These are phyloP conservation scores for Erythrophleum fordii DNA, from an alignment of 306 rosid genomes.

Conservation along the genomic window DNA sequence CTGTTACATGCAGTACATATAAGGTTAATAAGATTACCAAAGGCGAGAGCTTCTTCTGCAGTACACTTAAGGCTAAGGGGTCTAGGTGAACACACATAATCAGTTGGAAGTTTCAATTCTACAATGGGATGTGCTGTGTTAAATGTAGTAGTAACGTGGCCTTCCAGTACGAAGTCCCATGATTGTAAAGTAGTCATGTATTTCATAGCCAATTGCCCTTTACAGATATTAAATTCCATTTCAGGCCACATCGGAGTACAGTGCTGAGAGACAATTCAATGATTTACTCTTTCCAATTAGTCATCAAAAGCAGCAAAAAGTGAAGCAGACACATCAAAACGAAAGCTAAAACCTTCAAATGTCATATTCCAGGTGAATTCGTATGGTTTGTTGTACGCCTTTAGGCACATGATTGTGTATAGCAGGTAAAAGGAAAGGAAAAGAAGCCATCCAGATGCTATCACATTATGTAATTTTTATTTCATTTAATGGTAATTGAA, in stretches of 20 bases:
- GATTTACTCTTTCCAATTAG: conserved; percentile 77
- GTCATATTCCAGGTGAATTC: conserved; percentile 22
- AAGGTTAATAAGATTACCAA: no score
- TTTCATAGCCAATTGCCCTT: conserved; percentile 30
- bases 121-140: not conserved
- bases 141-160: not conserved
- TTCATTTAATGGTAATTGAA: conserved; percentile 43
- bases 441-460: conserved; percentile 36
- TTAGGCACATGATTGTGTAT: conserved; percentile 35
- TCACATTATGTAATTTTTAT: conserved; percentile 49
- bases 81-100: not conserved
- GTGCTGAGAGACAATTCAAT: conserved; percentile 89
- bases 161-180: not conserved
- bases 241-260: conserved; percentile 87
- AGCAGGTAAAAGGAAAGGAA: conserved; percentile 26
- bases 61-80: not conserved
- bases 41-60: not conserved
- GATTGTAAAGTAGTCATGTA: not conserved
- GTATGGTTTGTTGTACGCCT: conserved; percentile 35
- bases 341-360: conserved; percentile 45
- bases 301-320: conserved; percentile 63
- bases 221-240: conserved; percentile 24
- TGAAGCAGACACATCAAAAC: conserved; percentile 68
- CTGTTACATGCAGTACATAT: not conserved
- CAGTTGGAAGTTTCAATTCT: not conserved